These are phyloP conservation scores for Tuber indicum DNA, from an alignment of 495 filamentous ascomycete genomes.

Conservation along the genomic window DNA sequence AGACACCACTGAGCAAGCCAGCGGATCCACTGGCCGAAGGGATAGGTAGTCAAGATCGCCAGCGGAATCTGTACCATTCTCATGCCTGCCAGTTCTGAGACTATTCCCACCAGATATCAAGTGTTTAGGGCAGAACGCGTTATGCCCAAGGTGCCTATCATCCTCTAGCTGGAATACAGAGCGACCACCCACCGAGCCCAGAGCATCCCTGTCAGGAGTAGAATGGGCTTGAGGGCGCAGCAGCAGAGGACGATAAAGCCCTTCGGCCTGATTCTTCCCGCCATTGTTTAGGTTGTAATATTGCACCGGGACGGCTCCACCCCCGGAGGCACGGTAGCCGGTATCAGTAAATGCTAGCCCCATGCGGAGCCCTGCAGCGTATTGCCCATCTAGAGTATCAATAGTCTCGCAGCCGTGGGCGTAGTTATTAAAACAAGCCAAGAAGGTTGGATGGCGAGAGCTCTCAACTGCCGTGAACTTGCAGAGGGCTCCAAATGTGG, in stretches of 20 bases:
- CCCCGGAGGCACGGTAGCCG: neutral
- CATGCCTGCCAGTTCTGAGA: neutral
- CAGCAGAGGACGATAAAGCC: neutral
- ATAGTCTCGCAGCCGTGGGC: conserved; percentile 27
- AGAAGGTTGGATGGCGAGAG: conserved; percentile 26
- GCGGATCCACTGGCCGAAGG: neutral
- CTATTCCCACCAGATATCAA: neutral
- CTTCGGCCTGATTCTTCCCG: neutral
- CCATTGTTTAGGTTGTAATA: neutral
- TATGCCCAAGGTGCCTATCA: neutral
- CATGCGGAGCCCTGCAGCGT: conserved; percentile 15
- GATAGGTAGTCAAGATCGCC: neutral
- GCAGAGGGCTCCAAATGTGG: conserved; percentile 32
- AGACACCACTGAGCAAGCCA: neutral
- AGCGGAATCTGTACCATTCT: neutral
- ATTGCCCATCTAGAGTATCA: conserved; percentile 38
- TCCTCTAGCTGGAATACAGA: neutral
- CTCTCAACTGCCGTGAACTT: conserved; percentile 32
- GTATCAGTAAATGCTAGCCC: neutral
- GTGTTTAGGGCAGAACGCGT: neutral
- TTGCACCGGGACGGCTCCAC: neutral
- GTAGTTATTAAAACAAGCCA: conserved; percentile 29
- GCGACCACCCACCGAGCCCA: neutral
- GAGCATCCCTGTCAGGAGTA: neutral
- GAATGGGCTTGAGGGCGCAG: neutral